Evolutionary conservation across 2,329 filamentous ascomycete genomes (phyloP), one percentile per base, ranked within the genome.

Genomic region (Fusarium haematococcum): DNA sequence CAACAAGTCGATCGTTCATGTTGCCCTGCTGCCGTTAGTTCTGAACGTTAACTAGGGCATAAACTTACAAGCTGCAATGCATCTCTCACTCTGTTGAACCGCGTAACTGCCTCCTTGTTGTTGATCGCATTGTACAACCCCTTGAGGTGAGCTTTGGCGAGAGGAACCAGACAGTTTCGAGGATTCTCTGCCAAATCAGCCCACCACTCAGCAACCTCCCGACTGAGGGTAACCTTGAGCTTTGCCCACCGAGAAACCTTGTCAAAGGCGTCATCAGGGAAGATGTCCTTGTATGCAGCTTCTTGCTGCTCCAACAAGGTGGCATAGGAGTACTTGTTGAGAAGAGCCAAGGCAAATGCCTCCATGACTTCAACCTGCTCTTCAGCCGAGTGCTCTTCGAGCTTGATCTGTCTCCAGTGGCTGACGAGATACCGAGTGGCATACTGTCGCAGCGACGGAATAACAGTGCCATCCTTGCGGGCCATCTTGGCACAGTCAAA

Each of bases 301-400:
- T 54, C 50, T 4, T 70, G 58, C 52, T 62, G 64, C 33, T 78
- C 75, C 1, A 74, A 50, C 63, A 78, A 69, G 11, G 23, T 33
- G 10, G 68, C 68, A n/a, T 70, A 78, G 4, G 65, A 41, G 6
- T 63, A 58, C 20, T 75, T 70, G 48, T 79, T 71, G 5, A 69
- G 71, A 20, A 80, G 32, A 5, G 68, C 56, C 13, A 59, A 59
- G 1, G 67, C 74, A 6, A 80, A 68, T 0, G 69, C 71, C 48
- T 77, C 69, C 73, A 80, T 76, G 1, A 76, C 74, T 39, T 80
- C 76, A 2, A 58, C 71, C 32, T 72, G 67, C 39, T 79, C 67
- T 11, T 50, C 59, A 1, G 16, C 2, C 0, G 76, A 69, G n/a
- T 78, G 72, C 7, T 77, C 30, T 3, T 74, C 67, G 2, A 58